phyloP scores from a whole-genome alignment of 352 stramenopile genomes.

The Aphanomyces invadans region DNA sequence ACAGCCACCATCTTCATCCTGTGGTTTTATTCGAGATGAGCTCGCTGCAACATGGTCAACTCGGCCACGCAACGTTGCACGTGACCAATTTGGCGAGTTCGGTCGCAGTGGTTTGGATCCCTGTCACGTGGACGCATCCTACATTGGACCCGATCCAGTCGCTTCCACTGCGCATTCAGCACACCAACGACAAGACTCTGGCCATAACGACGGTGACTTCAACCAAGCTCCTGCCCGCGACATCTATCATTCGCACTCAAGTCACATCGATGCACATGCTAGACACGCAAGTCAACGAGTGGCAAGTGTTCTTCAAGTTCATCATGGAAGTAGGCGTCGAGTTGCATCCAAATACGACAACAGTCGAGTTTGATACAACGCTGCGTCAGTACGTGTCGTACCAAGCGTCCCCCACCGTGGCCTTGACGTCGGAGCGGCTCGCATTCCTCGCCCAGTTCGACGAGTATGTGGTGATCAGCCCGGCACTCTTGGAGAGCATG shows the following conservation, averaged over 20 bases:
- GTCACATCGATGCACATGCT: constrained; percentile 5
- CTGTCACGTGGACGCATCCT: constrained; percentile 5
- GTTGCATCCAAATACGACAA: background rate
- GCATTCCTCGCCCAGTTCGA: background rate
- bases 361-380: background rate
- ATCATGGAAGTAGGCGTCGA: background rate
- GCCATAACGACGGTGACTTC: background rate
- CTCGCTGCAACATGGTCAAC: background rate
- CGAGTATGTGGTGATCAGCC: constrained; percentile 7
- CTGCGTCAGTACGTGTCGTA: background rate
- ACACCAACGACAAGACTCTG: background rate
- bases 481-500: constrained; percentile 12
- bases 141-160: background rate
- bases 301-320: background rate
- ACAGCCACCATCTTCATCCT: background rate
- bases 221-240: constrained; percentile 9
- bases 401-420: background rate
- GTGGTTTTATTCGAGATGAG: constrained; percentile 4
- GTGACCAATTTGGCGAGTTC: background rate
- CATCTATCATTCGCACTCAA: background rate
- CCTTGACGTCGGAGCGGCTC: background rate
- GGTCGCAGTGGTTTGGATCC: background rate
- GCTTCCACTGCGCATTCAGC: constrained; percentile 1
- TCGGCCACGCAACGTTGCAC: background rate
- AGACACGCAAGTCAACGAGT: background rate